Conservation (phyloP, 768 basidiomycete species). For the Suillus subaureus region DNA sequence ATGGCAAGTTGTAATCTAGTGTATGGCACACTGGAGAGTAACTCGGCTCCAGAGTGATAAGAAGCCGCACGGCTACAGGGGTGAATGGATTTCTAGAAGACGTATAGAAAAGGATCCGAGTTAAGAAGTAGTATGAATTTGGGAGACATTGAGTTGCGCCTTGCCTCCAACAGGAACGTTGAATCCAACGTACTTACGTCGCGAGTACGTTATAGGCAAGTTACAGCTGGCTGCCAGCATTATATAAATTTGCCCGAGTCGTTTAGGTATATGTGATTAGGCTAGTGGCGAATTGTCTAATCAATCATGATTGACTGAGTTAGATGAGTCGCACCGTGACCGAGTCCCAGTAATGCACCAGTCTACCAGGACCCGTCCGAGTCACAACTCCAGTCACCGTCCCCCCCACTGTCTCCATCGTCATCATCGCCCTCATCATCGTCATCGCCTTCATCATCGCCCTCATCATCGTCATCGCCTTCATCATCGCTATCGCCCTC, state of each 20-base stretch:
- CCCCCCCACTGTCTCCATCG: not conserved
- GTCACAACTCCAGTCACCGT: too few relatives aligned
- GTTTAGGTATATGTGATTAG: too few relatives aligned
- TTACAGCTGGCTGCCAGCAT: too few relatives aligned
- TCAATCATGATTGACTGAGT: too few relatives aligned
- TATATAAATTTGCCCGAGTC: too few relatives aligned
- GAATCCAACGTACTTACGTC: not conserved
- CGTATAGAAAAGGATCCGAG: not conserved
- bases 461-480: not conserved
- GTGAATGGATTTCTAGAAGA: not conserved
- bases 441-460: too few relatives aligned
- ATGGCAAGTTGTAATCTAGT: conserved; percentile 31
- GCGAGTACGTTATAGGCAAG: not conserved
- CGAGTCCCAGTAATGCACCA: too few relatives aligned
- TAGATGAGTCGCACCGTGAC: too few relatives aligned
- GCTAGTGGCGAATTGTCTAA: too few relatives aligned
- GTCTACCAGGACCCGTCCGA: not conserved
- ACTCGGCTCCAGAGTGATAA: not conserved
- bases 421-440: not conserved
- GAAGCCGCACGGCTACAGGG: not conserved
- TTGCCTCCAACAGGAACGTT: not conserved
- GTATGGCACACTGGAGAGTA: not conserved
- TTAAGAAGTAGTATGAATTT: not conserved
- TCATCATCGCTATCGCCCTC: not conserved
- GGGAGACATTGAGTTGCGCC: not conserved